Evolutionary conservation across 2,329 filamentous ascomycete species (phyloP).

Genomic region (Aspergillus novoparasiticus): DNA sequence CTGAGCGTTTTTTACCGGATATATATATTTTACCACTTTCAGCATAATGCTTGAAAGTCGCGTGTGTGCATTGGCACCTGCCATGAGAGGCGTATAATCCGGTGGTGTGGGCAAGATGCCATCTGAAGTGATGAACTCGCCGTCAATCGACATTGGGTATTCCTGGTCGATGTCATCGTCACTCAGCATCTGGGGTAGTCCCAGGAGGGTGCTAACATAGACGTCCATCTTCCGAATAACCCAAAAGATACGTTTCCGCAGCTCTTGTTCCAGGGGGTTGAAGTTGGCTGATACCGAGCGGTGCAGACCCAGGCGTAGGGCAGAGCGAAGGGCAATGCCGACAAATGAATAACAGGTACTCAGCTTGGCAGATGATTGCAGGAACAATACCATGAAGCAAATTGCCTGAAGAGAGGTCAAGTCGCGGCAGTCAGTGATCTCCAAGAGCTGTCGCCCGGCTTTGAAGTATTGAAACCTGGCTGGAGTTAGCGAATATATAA

Average conservation of each 20-base stretch:
- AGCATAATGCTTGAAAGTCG: slow-evolving; percentile 59
- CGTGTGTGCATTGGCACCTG: slow-evolving; percentile 63
- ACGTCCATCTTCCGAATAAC: slow-evolving; percentile 54
- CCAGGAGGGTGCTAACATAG: slow-evolving; percentile 53
- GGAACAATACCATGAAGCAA: slow-evolving; percentile 77
- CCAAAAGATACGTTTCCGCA: slow-evolving; percentile 67
- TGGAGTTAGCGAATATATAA: background rate
- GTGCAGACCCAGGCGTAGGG: slow-evolving; percentile 77
- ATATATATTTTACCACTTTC: slow-evolving; percentile 66
- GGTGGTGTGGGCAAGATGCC: slow-evolving; percentile 57
- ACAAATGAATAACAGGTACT: slow-evolving; percentile 80
- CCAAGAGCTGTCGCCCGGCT: slow-evolving; percentile 65
- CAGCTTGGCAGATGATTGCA: slow-evolving; percentile 77
- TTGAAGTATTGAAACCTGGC: slow-evolving; percentile 73
- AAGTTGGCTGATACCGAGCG: slow-evolving; percentile 69
- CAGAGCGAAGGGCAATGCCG: slow-evolving; percentile 73
- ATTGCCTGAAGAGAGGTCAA: slow-evolving; percentile 73
- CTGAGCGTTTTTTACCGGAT: slow-evolving; percentile 59
- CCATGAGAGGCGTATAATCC: slow-evolving; percentile 58
- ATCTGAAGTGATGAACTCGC: slow-evolving; percentile 50
- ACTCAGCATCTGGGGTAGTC: slow-evolving; percentile 52
- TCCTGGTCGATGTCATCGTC: slow-evolving; percentile 55
- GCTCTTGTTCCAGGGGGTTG: slow-evolving; percentile 72
- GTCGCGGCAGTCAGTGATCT: slow-evolving; percentile 67
- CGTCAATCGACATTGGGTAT: slow-evolving; percentile 48